Evolutionary conservation across 2,329 filamentous ascomycete genomes (phyloP).

Genomic region (Zelopaecilomyces penicillatus): DNA sequence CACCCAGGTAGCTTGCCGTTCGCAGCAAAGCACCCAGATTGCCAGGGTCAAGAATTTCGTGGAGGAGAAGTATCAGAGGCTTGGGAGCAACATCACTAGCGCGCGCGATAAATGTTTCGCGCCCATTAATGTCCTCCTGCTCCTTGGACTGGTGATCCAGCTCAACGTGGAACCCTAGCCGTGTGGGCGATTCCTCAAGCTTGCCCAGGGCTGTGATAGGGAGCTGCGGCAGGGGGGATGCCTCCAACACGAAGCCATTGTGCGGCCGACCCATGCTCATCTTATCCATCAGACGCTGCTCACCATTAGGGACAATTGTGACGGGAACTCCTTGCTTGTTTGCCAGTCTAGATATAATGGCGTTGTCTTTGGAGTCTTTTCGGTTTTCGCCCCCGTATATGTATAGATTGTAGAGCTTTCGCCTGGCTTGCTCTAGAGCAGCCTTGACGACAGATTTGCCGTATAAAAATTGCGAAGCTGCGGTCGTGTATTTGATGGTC

Average conservation of each 20-base stretch:
- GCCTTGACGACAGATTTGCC: conserved; percentile 74
- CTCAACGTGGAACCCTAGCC: conserved; percentile 47
- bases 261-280: conserved; percentile 78
- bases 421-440: conserved; percentile 56
- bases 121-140: conserved; percentile 66
- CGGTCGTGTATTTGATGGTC: conserved; percentile 57
- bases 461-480: conserved; percentile 87
- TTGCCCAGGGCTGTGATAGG: conserved; percentile 53
- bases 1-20: conserved; percentile 83
- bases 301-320: conserved; percentile 48
- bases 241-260: conserved; percentile 82
- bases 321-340: conserved; percentile 43
- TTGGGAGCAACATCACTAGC: conserved; percentile 32
- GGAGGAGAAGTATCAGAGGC: conserved; percentile 65
- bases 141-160: conserved; percentile 64
- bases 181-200: conserved; percentile 34
- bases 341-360: conserved; percentile 38
- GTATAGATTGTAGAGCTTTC: conserved; percentile 80
- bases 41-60: conserved; percentile 74
- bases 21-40: conserved; percentile 88
- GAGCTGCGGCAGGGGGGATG: conserved; percentile 68
- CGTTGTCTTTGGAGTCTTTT: conserved; percentile 39
- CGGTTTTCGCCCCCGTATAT: conserved; percentile 55
- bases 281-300: conserved; percentile 67
- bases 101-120: conserved; percentile 37